These are phyloP conservation scores for Ceratobasidium sp. DNA, from an alignment of 1,284 basidiomycete species.

Conservation along the genomic window DNA sequence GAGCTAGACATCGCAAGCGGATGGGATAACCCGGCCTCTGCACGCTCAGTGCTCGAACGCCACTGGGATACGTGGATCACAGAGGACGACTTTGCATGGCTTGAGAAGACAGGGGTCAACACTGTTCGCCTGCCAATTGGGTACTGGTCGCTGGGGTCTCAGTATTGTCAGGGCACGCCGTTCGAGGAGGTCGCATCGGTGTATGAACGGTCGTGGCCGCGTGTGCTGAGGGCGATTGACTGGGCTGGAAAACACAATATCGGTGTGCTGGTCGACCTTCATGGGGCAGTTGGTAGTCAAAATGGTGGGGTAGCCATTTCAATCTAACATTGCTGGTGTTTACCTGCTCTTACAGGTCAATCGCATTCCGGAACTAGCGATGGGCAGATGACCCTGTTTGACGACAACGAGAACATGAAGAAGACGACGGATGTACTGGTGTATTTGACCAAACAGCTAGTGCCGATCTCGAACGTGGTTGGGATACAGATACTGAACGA, in stretches of 20 bases:
- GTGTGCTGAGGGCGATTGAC: slow-evolving; percentile 45
- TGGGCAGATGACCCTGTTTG: slow-evolving; percentile 69
- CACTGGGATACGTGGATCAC: slow-evolving; percentile 87
- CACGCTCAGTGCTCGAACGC: slow-evolving; percentile 71
- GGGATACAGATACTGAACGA: slow-evolving; percentile 85
- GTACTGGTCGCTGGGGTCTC: slow-evolving; percentile 67
- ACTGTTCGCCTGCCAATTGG: slow-evolving; percentile 67
- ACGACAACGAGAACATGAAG: slow-evolving; percentile 63
- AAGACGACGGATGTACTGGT: slow-evolving; percentile 71
- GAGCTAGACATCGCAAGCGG: slow-evolving; percentile 61
- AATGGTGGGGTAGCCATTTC: slow-evolving; percentile 39
- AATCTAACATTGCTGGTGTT: neutral
- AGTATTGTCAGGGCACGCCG: slow-evolving; percentile 53
- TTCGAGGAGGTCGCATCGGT: slow-evolving; percentile 45
- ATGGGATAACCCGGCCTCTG: slow-evolving; percentile 58
- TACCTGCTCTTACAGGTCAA: slow-evolving; percentile 59
- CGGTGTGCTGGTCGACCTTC: slow-evolving; percentile 81
- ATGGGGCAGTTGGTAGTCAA: slow-evolving; percentile 79
- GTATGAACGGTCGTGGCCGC: slow-evolving; percentile 45
- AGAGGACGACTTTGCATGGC: slow-evolving; percentile 67
- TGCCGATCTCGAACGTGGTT: slow-evolving; percentile 76
- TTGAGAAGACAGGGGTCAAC: slow-evolving; percentile 58
- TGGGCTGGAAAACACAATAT: slow-evolving; percentile 63
- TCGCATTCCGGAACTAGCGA: slow-evolving; percentile 81
- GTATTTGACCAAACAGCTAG: slow-evolving; percentile 69